A percentile compares a stretch with the other conserved stretches of the same genome.
Evolutionary conservation across 805 yeast species (phyloP).

Genomic region (Clavispora carvajalis): DNA sequence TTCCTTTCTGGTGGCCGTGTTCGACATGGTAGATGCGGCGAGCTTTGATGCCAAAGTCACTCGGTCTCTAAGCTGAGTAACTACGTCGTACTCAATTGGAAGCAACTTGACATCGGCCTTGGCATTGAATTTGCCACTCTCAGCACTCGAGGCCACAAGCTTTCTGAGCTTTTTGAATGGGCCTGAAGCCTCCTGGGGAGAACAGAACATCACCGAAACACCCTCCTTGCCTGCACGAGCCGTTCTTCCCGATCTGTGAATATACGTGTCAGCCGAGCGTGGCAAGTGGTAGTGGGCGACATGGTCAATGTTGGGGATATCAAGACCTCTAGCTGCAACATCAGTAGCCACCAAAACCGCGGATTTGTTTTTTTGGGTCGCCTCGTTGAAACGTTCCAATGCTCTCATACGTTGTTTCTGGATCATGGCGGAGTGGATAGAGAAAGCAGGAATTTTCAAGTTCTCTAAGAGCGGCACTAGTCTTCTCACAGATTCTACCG

Average conservation of each 20-base stretch:
- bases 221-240: conserved; percentile 94
- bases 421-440: conserved; percentile 89
- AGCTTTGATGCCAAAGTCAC: conserved; percentile 64
- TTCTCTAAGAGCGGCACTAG: conserved; percentile 69
- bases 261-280: conserved; percentile 86
- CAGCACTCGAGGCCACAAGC: conserved; percentile 37
- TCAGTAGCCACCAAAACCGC: conserved; percentile 88
- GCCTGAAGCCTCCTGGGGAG: conserved; percentile 90
- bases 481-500: conserved; percentile 92
- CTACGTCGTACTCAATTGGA: conserved; percentile 71
- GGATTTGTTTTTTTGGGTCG: conserved; percentile 42
- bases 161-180: conserved; percentile 73
- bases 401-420: conserved; percentile 89
- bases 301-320: conserved; percentile 84
- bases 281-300: conserved; percentile 96
- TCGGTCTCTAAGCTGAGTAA: conserved; percentile 66
- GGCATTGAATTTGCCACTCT: conserved; percentile 23
- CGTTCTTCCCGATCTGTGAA: conserved; percentile 97
- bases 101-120: conserved; percentile 56
- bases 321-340: conserved; percentile 97
- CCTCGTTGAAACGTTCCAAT: conserved; percentile 69
- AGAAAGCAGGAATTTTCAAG: conserved; percentile 62
- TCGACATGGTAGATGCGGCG: conserved; percentile 64
- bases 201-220: conserved; percentile 88
- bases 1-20: conserved; percentile 59